These are phyloP conservation scores for Diutina neorugosa DNA, from an alignment of 1,139 yeast genomes.

Conservation along the genomic window DNA sequence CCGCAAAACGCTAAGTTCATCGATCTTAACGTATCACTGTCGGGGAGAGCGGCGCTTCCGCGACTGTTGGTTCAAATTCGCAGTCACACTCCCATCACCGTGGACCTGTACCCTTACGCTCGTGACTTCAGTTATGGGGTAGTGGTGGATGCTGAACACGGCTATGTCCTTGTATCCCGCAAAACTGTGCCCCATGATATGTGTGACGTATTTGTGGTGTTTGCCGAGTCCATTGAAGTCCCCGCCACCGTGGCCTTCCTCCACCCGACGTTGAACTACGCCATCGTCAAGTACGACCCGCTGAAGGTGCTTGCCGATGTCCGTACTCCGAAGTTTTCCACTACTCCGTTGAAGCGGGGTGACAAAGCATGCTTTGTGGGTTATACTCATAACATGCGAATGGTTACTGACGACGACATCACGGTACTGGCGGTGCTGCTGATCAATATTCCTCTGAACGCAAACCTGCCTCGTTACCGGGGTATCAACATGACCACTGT, in stretches of 20 bases:
- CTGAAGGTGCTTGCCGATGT: conserved; percentile 24
- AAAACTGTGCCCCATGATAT: conserved; percentile 76
- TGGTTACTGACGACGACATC: conserved; percentile 59
- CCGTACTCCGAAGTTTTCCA: conserved; percentile 50
- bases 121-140: conserved; percentile 64
- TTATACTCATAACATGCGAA: conserved; percentile 56
- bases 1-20: conserved; percentile 62
- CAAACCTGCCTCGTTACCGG: conserved; percentile 66
- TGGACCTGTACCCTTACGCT: conserved; percentile 62
- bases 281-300: conserved; percentile 78
- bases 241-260: conserved; percentile 74
- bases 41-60: conserved; percentile 15
- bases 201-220: conserved; percentile 63
- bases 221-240: conserved; percentile 77
- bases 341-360: conserved; percentile 56
- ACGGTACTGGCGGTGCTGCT: conserved; percentile 68
- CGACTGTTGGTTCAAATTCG: conserved; percentile 56
- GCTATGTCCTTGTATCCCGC: conserved; percentile 59
- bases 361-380: conserved; percentile 71
- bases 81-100: conserved; percentile 49
- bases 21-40: conserved; percentile 43
- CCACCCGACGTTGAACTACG: conserved; percentile 84
- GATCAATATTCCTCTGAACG: conserved; percentile 59
- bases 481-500: conserved; percentile 77
- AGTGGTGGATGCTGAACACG: conserved; percentile 59